Evolutionary conservation across 2,329 filamentous ascomycete genomes (phyloP).

Genomic region (Davidsoniella australis): DNA sequence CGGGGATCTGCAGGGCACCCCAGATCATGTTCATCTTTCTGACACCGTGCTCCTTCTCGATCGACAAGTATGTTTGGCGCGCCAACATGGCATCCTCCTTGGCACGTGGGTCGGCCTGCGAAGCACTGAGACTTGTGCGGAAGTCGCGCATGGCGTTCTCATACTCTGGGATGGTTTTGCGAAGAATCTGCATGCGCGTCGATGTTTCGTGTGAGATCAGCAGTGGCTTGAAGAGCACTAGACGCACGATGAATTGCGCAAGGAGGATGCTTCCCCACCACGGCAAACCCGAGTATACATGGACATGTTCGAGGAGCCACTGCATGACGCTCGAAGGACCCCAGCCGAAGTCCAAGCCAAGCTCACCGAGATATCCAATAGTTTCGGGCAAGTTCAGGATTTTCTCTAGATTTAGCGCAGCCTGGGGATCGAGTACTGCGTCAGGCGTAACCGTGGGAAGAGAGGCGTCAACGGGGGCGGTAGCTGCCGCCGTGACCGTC

Average conservation of each 20-base stretch:
- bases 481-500: constrained; percentile 8
- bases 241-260: constrained; percentile 47
- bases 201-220: constrained; percentile 42
- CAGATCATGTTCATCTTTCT: constrained; percentile 21
- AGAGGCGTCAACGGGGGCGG: constrained; percentile 12
- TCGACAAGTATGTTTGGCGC: constrained; percentile 17
- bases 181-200: constrained; percentile 43
- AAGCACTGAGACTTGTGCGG: constrained; percentile 27
- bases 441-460: constrained; percentile 15
- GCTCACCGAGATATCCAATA: constrained; percentile 63
- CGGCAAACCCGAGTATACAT: constrained; percentile 56
- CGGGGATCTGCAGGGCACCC: constrained; percentile 34
- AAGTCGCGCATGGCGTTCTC: constrained; percentile 21
- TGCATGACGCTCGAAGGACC: constrained; percentile 61
- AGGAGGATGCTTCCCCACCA: constrained; percentile 67
- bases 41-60: constrained; percentile 21
- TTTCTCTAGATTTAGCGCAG: constrained; percentile 17
- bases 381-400: constrained; percentile 47
- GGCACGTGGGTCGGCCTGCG: constrained; percentile 23
- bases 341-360: constrained; percentile 79
- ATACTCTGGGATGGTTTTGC: constrained; percentile 33
- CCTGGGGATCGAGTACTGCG: constrained; percentile 12
- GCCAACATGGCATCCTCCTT: constrained; percentile 13
- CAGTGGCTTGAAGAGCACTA: constrained; percentile 47
- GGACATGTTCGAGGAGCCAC: constrained; percentile 64